Evolutionary conservation across 225 moss, liverwort and hornwort genomes (phyloP).

Genomic region (Polytrichum commune): DNA sequence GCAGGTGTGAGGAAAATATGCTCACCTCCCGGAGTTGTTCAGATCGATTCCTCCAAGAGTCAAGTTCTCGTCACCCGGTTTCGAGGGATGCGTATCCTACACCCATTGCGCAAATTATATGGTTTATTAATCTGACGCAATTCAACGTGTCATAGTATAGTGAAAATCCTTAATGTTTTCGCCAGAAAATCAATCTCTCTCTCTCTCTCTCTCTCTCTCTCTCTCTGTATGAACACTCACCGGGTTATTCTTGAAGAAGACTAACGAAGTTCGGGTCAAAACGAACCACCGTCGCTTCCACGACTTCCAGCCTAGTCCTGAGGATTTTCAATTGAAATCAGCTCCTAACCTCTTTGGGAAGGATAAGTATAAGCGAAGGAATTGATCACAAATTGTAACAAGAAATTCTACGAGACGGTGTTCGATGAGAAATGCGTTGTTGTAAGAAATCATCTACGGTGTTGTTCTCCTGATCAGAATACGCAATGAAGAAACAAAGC

Average conservation of each 20-base stretch:
- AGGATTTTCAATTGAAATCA: background rate
- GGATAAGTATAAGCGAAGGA: background rate
- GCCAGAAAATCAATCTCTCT: too few relatives aligned
- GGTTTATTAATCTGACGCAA: too few relatives aligned
- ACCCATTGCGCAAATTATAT: background rate
- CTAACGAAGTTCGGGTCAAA: constrained; percentile 57
- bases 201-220: too few relatives aligned
- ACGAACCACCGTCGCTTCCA: constrained; percentile 75
- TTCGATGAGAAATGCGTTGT: background rate
- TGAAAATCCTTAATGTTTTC: too few relatives aligned
- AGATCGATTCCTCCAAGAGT: constrained; percentile 60
- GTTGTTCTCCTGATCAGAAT: background rate
- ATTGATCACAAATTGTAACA: background rate
- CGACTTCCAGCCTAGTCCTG: constrained; percentile 69
- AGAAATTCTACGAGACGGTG: background rate
- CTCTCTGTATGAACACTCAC: constrained; percentile 21
- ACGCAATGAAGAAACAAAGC: background rate
- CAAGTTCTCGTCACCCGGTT: constrained; percentile 38
- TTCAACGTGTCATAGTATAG: too few relatives aligned
- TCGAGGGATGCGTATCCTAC: constrained; percentile 41
- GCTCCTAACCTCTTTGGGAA: too few relatives aligned
- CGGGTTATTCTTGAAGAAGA: constrained; percentile 65
- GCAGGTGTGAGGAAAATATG: background rate
- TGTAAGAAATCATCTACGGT: background rate
- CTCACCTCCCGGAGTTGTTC: constrained; percentile 61